Percentiles rank a stretch among this genome's conserved stretches.
Evolutionary conservation across 441 rosid species (phyloP).

Genomic region (Mallotus repandus): DNA sequence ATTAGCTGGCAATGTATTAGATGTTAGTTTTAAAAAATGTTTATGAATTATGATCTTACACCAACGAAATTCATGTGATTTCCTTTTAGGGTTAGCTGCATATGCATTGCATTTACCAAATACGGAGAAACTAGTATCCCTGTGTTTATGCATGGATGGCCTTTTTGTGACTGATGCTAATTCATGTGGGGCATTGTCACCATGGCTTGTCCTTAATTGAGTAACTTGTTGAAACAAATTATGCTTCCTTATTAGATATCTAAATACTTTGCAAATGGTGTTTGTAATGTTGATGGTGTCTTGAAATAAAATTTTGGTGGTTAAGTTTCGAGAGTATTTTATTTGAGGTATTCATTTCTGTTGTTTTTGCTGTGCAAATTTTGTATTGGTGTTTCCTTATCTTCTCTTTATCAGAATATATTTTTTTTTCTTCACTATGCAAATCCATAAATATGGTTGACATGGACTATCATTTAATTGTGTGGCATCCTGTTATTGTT

Average conservation of each 20-base stretch:
- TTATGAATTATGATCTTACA: too few species aligned
- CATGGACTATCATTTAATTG: background rate
- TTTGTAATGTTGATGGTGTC: background rate
- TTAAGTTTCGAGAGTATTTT: background rate
- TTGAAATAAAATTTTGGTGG: background rate
- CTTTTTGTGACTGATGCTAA: background rate
- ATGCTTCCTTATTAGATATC: background rate
- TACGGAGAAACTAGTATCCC: background rate
- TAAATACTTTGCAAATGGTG: background rate
- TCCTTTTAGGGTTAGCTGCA: background rate
- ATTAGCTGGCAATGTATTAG: conserved; percentile 5
- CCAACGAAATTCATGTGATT: background rate
- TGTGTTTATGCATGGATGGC: background rate
- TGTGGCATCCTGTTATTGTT: background rate
- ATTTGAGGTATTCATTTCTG: background rate
- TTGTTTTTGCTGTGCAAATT: background rate
- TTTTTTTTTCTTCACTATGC: background rate
- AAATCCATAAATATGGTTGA: background rate
- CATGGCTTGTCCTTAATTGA: background rate
- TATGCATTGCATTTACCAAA: background rate
- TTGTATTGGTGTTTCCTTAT: background rate
- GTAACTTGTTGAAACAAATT: background rate
- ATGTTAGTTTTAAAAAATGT: background rate
- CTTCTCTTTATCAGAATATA: background rate
- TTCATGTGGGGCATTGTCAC: background rate